Base-by-base conservation (phyloP, 208 protist species). In the Acanthamoeba healyi region DNA sequence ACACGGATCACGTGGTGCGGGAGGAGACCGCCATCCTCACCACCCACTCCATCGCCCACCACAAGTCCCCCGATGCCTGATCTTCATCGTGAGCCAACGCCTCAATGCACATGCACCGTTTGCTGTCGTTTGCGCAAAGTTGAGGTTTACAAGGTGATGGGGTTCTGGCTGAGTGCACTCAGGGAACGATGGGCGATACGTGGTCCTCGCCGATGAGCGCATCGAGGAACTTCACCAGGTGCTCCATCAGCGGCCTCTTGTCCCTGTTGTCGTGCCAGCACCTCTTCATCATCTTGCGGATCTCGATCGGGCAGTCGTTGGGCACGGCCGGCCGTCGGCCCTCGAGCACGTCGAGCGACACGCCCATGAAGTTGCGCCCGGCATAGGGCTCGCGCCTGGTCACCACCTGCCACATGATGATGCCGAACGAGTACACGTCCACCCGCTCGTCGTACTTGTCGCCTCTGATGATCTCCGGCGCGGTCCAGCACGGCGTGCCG, bases 331-430 rank as follows among this genome's bases (percentile, higher is more conserved):
- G 72, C 24, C 72, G 72, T 3, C 34, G 38, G 72, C 72, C 72
- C 42, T 81, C 72, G 38, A 81, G 42, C 72, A 81, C 72, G 34
- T 81, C 42, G 36, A 81, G 72, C 72, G 72, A 51, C 6, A 81
- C 72, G 72, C 72, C 72, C 72, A 81, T 81, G 72, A 81, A 81
- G 72, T 81, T 81, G 38, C 34, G 34, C 36, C 42, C 72, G 34
- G 38, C 72, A 36, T 46, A 81, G 42, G 72, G 72, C 72, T 51
- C 72, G 22, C 29, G n/a, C 2, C 72, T 4, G 34, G 72, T 51
- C 26, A 49, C 22, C 36, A 81, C 34, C 72, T 81, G 38, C 72
- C 72, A 81, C 34, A 81, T 42, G 36, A 81, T 44, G 34, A 81
- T 26, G 42, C 72, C 72, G 36, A 81, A 81, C 26, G 26, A 38